Base-by-base conservation (phyloP, 805 yeast genomes). In the Cyberlindnera mississippiensis region DNA sequence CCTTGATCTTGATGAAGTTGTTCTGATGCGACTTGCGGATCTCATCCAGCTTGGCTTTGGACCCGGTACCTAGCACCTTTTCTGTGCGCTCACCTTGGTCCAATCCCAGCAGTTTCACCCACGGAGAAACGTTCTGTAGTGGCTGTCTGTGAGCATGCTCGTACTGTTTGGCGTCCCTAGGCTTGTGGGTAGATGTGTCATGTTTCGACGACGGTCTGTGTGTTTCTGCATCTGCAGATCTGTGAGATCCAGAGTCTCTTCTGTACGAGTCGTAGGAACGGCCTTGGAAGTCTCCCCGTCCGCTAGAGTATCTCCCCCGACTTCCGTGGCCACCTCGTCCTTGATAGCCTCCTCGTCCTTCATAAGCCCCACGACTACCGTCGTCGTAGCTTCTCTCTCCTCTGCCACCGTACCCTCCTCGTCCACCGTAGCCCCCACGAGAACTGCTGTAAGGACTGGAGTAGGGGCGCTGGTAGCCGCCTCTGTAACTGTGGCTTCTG, bases 41-140 rank as follows among this genome's bases (percentile, higher is more conserved):
- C 31, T 44, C 47, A 8, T 48, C 52, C 7, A 48, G 29, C 28
- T 48, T 44, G 1, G 35, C 28, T 13, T 38, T 38, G n/a, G 36
- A 45, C 6, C 26, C 27, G 1, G 49, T 20, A 4, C 49, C 49
- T 19, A 48, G 17, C 4, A 32, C 35, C 15, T 27, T 31, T 28
- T 42, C 43, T 11, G 38, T 18, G 17, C 52, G 42, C 18, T 45
- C 49, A 2, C 44, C 38, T 15, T 45, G 47, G 34, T 45, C 49
- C 47, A 48, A 35, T 6, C 52, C 50, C 1, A 39, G 32, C 16
- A 47, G 34, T 44, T 47, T 47, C 19, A 41, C 41, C 53, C 50
- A 44, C 9, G 45, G 50, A 9, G 49, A 44, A 3, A 30, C 39
- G 20, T 46, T 38, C 41, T 40, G 39, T 7, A 37, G 26, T 6